Conservation (phyloP, 495 filamentous ascomycete species). For the Penicillium maclennaniae region DNA sequence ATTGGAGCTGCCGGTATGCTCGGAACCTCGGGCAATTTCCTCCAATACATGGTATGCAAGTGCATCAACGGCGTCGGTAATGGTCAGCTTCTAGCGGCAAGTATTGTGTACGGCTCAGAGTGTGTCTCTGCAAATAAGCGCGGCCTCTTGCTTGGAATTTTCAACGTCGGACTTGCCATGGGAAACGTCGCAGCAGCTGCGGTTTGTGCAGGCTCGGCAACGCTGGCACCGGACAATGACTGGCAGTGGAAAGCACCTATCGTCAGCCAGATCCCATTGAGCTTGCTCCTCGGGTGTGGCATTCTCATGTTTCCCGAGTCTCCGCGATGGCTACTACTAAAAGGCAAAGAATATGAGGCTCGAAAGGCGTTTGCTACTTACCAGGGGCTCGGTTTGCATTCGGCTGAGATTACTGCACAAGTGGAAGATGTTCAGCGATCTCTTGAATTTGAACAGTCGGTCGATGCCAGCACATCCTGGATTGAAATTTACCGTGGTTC, state of each 20-base stretch:
- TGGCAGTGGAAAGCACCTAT: constrained; percentile 10
- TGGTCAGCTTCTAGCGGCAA: constrained; percentile 3
- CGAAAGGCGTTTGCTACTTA: not conserved
- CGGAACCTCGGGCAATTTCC: constrained; percentile 3
- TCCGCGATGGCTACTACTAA: constrained; percentile 6
- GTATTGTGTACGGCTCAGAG: constrained; percentile 4
- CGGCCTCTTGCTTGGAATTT: constrained; percentile 2
- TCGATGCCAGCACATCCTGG: not conserved
- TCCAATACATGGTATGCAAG: constrained; percentile 9
- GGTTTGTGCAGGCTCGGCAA: constrained; percentile 3
- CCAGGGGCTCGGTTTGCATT: not conserved
- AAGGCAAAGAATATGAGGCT: constrained; percentile 3
- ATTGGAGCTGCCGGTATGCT: constrained; percentile 10
- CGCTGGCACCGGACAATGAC: not conserved
- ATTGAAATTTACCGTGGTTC: constrained; percentile 3
- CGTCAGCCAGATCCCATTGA: constrained; percentile 6
- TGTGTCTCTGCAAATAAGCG: constrained; percentile 5
- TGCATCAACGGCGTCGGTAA: constrained; percentile 9
- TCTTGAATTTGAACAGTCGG: constrained; percentile 4
- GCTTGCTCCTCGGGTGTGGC: not conserved
- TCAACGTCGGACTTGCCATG: constrained; percentile 5
- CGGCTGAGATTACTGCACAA: not conserved
- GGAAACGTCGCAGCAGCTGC: constrained; percentile 2
- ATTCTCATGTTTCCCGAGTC: constrained; percentile 9
- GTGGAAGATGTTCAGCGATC: constrained; percentile 1